Evolutionary conservation across 805 yeast species (phyloP).

Genomic region (Phaffomyces thermotolerans): DNA sequence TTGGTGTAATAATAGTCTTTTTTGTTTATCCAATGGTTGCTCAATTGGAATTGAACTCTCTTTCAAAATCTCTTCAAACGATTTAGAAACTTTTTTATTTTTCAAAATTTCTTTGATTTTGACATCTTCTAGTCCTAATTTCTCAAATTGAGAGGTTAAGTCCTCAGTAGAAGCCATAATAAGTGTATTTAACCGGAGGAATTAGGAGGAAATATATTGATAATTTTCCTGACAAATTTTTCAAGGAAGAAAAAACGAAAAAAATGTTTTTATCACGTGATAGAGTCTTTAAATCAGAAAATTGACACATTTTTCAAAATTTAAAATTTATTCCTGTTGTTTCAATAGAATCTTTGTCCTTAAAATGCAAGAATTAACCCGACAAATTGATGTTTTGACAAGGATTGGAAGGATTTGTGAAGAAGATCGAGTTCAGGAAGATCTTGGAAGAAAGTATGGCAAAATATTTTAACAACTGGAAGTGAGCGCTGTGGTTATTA

Average conservation of each 20-base stretch:
- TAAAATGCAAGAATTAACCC: background rate
- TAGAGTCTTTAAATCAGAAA: background rate
- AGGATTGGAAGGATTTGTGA: background rate
- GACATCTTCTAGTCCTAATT: constrained; percentile 63
- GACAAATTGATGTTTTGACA: background rate
- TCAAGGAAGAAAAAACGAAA: background rate
- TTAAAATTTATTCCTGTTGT: background rate
- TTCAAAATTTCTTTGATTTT: constrained; percentile 76
- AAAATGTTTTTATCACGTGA: background rate
- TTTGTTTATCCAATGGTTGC: constrained; percentile 45
- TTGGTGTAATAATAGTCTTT: constrained; percentile 61
- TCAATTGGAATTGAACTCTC: constrained; percentile 31
- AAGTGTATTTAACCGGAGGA: background rate
- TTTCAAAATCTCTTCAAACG: constrained; percentile 53
- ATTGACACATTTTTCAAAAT: constrained; percentile 1
- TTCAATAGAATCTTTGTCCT: background rate
- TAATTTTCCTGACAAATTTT: no score
- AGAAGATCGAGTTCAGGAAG: background rate
- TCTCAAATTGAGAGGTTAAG: constrained; percentile 26
- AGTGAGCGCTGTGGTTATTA: background rate
- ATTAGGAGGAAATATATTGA: no score
- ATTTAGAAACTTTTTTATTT: constrained; percentile 74
- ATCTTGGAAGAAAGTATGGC: background rate
- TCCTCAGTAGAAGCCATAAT: constrained; percentile 27
- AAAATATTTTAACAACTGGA: no score